Percentiles rank a stretch among this genome's conserved stretches.
Evolutionary conservation across 257 asterid genomes (phyloP).

Genomic region (Jaltomata sinuosa): DNA sequence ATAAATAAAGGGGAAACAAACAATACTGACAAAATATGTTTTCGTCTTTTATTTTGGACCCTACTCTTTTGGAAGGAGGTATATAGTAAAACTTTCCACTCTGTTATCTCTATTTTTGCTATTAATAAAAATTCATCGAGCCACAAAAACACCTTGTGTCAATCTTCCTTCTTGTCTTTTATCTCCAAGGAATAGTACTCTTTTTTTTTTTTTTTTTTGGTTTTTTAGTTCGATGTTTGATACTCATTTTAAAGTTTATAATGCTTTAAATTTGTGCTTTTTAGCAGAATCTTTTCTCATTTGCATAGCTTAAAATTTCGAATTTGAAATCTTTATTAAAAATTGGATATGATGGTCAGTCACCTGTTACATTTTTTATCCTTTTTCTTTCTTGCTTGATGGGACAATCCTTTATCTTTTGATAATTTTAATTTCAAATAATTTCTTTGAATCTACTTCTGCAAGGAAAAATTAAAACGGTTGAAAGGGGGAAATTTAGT

Average conservation of each 20-base stretch:
- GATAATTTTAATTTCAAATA: not conserved
- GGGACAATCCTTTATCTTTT: not conserved
- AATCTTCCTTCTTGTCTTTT: not conserved
- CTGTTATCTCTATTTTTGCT: not conserved
- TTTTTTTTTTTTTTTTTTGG: not conserved
- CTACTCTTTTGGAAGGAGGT: not conserved
- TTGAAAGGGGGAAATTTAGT: not conserved
- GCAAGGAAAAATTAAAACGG: no score
- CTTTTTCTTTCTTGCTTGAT: not conserved
- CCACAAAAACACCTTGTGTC: not conserved
- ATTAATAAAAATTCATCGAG: not conserved
- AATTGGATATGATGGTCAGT: not conserved
- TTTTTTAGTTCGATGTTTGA: no score
- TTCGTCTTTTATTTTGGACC: not conserved
- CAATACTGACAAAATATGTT: not conserved
- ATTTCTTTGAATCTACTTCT: not conserved
- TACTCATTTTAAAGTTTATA: no score
- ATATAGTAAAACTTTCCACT: not conserved
- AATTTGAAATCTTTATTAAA: no score
- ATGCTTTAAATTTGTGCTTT: no score
- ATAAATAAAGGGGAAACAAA: not conserved
- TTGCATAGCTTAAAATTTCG: no score
- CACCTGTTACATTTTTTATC: no score
- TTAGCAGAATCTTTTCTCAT: no score
- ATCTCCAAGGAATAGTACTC: not conserved